Evolutionary conservation across 2,329 filamentous ascomycete species (phyloP), one percentile per base, ranked within the genome.

Genomic region (Alternaria gansuensis): DNA sequence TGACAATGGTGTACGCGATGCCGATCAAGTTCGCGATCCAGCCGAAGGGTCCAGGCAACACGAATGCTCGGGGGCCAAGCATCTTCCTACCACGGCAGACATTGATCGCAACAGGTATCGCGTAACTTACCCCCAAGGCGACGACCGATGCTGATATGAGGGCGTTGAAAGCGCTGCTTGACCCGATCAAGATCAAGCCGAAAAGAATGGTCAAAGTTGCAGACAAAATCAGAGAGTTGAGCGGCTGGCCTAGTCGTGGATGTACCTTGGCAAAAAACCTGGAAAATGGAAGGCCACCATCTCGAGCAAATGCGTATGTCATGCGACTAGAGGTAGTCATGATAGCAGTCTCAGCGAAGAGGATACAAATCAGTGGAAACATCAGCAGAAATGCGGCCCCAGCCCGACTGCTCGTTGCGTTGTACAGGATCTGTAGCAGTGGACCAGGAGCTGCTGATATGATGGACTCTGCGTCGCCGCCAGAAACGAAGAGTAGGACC

Each of bases 61-160:
- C 80, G 70, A 90, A 90, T 0, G 83, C 70, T 39, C 87, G 80
- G 2, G 78, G 77, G 0, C 89, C 90, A 6, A 92, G 78, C 80
- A 87, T 87, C 49, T 81, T 85, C 7, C 89, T 84, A 7, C 89
- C 88, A 1, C 88, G 85, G 2, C 90, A 73, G 56, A 87, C 84
- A 66, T 92, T 91, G 65, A 93, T 87, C 0, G 84, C 81, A 45
- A 91, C 85, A 0, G 90, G 91, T 37, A 93, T 90, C 5, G 85
- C 90, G 66, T 93, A 93, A 2, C 88, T 89, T 5, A 93, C 78
- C 6, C 88, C 87, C 0, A 93, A 82, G 1, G 89, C 85, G 7
- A 92, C 89, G 0, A 93, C 90, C 0, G 88, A 89, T 0, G 89
- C 85, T 0, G 88, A 87, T 1, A 90, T 83, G 65, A 92, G 90